phyloP scores from a whole-genome alignment of 139 green algal species.

The Chlorella sp. region DNA sequence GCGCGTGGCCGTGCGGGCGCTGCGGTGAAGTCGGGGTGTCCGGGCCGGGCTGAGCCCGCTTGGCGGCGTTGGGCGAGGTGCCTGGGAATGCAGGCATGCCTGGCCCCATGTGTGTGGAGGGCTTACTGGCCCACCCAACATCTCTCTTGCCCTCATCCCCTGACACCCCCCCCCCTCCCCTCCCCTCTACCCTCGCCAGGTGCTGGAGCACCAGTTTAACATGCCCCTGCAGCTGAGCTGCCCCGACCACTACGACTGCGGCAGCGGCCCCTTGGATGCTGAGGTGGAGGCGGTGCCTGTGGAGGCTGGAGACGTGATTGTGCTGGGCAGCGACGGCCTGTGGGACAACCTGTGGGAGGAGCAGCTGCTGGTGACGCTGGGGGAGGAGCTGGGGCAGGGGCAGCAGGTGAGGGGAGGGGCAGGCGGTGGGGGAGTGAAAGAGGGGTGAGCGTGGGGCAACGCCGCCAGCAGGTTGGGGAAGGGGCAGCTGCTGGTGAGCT shows the following conservation, averaged over 20 bases:
- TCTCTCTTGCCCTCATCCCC: background rate
- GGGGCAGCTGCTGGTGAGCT: background rate
- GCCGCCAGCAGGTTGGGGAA: background rate
- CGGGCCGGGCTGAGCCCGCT: background rate
- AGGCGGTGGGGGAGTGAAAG: background rate
- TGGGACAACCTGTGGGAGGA: constrained; percentile 98
- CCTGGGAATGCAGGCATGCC: background rate
- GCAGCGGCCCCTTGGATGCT: constrained; percentile 40
- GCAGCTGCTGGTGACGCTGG: constrained; percentile 65
- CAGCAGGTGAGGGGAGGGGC: background rate
- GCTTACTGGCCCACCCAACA: too few species aligned
- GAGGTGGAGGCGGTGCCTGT: constrained; percentile 65
- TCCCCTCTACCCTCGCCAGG: constrained; percentile 34
- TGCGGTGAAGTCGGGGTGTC: too few species aligned
- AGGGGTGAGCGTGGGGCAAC: background rate
- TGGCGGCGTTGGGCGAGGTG: background rate
- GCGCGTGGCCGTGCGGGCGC: background rate
- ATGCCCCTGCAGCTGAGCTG: constrained; percentile 90
- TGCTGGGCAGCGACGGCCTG: constrained; percentile 89
- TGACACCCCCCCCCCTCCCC: background rate
- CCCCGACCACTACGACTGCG: constrained; percentile 31
- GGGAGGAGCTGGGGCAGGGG: background rate
- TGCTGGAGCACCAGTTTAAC: constrained; percentile 97
- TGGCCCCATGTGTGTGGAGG: too few species aligned
- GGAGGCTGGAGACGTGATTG: constrained; percentile 62